A percentile compares a stretch with the other conserved stretches of the same genome.
Evolutionary conservation across 768 basidiomycete genomes (phyloP).

Genomic region (Boletus rufocinnamomeus): DNA sequence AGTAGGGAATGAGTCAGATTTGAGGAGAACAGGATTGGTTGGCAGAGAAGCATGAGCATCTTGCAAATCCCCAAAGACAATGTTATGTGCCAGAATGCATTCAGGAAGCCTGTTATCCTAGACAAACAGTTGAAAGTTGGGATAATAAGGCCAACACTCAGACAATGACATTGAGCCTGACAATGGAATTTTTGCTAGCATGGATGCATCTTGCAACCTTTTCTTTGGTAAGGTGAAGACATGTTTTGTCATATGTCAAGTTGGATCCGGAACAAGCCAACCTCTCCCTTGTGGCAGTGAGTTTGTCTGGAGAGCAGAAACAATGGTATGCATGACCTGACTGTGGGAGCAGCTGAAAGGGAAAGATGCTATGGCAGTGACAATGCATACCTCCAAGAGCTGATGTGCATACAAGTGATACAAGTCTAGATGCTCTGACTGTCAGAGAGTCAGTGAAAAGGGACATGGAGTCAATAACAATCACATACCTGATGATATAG

Average conservation of each 20-base stretch:
- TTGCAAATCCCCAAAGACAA: conserved; percentile 74
- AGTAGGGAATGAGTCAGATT: conserved; percentile 91
- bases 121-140: conserved; percentile 1
- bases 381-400: conserved; percentile 66
- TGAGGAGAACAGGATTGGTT: conserved; percentile 90
- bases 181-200: conserved; percentile 75
- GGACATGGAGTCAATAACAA: not conserved
- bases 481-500: conserved; percentile 79
- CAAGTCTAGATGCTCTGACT: conserved; percentile 89
- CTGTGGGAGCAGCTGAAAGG: conserved; percentile 40
- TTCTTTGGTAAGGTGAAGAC: conserved; percentile 83
- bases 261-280: conserved; percentile 74
- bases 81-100: conserved; percentile 55
- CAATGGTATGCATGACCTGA: conserved; percentile 93
- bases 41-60: conserved; percentile 78
- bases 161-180: conserved; percentile 70
- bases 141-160: not conserved
- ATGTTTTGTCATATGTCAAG: conserved; percentile 84
- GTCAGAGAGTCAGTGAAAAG: conserved; percentile 10
- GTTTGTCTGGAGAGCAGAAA: conserved; percentile 80
- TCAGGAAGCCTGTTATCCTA: conserved; percentile 62
- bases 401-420: conserved; percentile 74
- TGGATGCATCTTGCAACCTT: conserved; percentile 72
- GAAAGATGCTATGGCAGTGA: not conserved
- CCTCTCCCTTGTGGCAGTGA: conserved; percentile 66